Percentiles rank a stretch among this genome's conserved stretches.
These are phyloP conservation scores for Quercus lobata DNA, from an alignment of 331 rosid species.

Conservation along the genomic window DNA sequence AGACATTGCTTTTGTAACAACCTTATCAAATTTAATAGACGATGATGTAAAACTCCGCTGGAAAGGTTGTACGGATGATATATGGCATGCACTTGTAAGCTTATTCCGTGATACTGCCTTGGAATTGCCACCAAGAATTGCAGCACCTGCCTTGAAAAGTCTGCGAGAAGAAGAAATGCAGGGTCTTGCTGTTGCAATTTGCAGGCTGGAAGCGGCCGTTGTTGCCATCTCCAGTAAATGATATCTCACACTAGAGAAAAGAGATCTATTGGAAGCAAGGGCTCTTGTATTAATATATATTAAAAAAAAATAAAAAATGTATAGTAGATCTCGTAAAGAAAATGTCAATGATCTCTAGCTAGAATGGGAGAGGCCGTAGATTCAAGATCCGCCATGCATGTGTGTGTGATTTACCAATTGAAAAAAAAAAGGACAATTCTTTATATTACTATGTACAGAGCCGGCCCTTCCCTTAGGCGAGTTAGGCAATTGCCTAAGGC, in stretches of 20 bases:
- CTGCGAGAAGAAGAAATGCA: conserved; percentile 41
- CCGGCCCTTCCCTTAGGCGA: too few species aligned
- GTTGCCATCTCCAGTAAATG: conserved; percentile 51
- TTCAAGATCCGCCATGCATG: neutral
- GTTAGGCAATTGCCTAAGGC: too few species aligned
- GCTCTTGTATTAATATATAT: neutral
- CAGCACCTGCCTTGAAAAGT: conserved; percentile 26
- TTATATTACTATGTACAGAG: neutral
- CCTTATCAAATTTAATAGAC: conserved; percentile 34
- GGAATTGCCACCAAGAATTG: conserved; percentile 25
- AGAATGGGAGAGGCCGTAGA: neutral
- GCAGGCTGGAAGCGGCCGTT: conserved; percentile 59
- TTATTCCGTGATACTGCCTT: conserved; percentile 40
- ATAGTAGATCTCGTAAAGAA: neutral
- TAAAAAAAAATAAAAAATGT: conserved; percentile 3
- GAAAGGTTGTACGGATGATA: conserved; percentile 45
- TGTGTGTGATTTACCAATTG: neutral
- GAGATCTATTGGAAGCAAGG: conserved; percentile 13
- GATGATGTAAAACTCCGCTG: conserved; percentile 30
- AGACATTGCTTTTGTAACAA: conserved; percentile 53
- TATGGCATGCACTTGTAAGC: conserved; percentile 49
- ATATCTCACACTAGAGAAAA: conserved; percentile 11
- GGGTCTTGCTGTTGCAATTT: conserved; percentile 57
- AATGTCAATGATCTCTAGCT: neutral
- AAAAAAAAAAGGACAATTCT: neutral